A percentile compares a stretch with the other conserved stretches of the same genome.
Evolutionary conservation across 108 stramenopile species (phyloP).

Genomic region (Epithemia pelagica): DNA sequence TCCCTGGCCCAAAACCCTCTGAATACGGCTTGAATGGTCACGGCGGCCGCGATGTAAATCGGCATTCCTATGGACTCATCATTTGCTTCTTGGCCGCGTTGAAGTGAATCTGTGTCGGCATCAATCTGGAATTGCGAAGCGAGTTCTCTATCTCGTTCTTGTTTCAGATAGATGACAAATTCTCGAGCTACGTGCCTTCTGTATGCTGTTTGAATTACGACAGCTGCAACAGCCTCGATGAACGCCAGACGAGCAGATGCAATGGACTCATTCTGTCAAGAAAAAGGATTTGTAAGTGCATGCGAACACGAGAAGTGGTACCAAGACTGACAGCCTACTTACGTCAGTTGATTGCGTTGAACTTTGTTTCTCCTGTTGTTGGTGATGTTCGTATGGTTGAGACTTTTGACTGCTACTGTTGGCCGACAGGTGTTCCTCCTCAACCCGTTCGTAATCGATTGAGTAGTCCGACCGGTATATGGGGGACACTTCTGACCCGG

Average conservation of each 20-base stretch:
- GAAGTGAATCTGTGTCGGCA: too few species aligned
- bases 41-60: slow-evolving; percentile 50
- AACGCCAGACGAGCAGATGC: slow-evolving; percentile 30
- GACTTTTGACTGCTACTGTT: neutral
- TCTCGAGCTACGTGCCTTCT: slow-evolving; percentile 54
- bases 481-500: neutral
- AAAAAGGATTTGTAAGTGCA: neutral
- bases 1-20: slow-evolving; percentile 83
- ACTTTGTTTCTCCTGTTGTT: neutral
- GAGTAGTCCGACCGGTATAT: neutral
- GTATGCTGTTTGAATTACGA: slow-evolving; percentile 71
- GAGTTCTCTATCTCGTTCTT: slow-evolving; percentile 7
- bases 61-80: slow-evolving; percentile 3
- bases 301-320: neutral
- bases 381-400: neutral
- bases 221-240: slow-evolving; percentile 66
- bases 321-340: neutral
- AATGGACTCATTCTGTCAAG: neutral
- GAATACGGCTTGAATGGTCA: slow-evolving; percentile 60
- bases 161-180: slow-evolving; percentile 22
- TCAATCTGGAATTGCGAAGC: too few species aligned
- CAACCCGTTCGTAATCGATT: neutral
- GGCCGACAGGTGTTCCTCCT: neutral
- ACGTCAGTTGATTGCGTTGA: neutral
- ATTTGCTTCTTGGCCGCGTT: too few species aligned